A percentile compares a stretch with the other conserved stretches of the same genome.
These are phyloP conservation scores for Solanum arcanum DNA, from an alignment of 257 asterid genomes.

Conservation along the genomic window DNA sequence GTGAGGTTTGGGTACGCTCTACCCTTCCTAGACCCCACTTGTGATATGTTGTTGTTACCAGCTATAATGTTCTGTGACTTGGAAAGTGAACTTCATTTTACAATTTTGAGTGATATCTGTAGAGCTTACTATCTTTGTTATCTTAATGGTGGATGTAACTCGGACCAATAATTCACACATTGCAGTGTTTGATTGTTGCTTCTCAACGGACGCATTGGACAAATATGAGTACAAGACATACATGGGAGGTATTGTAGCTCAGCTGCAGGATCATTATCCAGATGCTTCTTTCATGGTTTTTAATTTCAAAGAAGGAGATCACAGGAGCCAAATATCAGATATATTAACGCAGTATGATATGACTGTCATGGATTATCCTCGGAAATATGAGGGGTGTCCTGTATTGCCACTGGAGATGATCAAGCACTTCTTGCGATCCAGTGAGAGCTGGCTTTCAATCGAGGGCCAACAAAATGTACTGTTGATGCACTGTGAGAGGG, in stretches of 20 bases:
- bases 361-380: conserved; percentile 99
- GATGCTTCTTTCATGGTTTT: conserved; percentile 99
- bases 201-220: conserved; percentile 76
- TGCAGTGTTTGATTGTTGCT: conserved; percentile 97
- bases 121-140: background rate
- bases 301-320: conserved; percentile 86
- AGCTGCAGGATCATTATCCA: conserved; percentile 93
- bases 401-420: conserved; percentile 90
- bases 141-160: background rate
- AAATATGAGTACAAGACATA: conserved; percentile 82
- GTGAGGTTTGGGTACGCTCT: background rate
- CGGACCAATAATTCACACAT: background rate
- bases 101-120: background rate
- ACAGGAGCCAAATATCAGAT: conserved; percentile 83
- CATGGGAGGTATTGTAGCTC: conserved; percentile 90
- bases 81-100: background rate
- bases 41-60: background rate
- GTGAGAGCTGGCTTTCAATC: conserved; percentile 98
- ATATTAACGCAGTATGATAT: conserved; percentile 82
- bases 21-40: background rate
- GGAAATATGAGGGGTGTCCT: conserved; percentile 86
- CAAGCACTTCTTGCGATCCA: conserved; percentile 89
- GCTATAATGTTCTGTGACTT: background rate
- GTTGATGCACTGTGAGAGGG: conserved; percentile 93
- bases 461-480: conserved; percentile 98